phyloP scores from a whole-genome alignment of 805 yeast genomes.

The Lipomyces oligophaga region DNA sequence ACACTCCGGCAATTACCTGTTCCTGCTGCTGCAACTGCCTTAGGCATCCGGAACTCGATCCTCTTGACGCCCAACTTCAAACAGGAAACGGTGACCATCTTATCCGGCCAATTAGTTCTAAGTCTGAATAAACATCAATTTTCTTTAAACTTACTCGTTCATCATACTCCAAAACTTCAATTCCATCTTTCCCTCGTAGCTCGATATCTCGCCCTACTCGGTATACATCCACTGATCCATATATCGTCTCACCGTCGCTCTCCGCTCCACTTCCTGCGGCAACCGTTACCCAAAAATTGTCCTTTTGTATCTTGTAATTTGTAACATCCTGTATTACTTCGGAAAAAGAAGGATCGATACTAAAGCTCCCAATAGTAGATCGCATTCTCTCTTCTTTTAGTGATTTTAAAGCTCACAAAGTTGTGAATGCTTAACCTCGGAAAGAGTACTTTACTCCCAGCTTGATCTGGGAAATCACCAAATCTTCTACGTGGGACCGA shows the following conservation, averaged over 20 bases:
- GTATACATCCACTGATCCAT: slow-evolving; percentile 35
- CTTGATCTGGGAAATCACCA: too few relatives aligned
- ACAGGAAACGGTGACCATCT: slow-evolving; percentile 8
- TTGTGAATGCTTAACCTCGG: too few relatives aligned
- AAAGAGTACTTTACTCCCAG: too few relatives aligned
- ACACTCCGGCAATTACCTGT: too few relatives aligned
- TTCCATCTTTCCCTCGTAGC: slow-evolving; percentile 18
- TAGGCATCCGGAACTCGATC: slow-evolving; percentile 8
- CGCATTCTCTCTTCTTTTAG: too few relatives aligned
- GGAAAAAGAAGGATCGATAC: slow-evolving; percentile 47
- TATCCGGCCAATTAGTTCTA: not conserved
- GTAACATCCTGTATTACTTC: slow-evolving; percentile 44
- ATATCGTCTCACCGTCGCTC: slow-evolving; percentile 28
- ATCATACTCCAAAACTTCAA: slow-evolving; percentile 19
- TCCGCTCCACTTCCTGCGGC: too few relatives aligned
- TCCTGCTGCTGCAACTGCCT: not conserved
- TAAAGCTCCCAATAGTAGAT: too few relatives aligned
- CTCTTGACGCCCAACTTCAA: slow-evolving; percentile 6
- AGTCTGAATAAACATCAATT: not conserved
- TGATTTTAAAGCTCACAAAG: too few relatives aligned
- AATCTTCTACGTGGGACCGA: too few relatives aligned
- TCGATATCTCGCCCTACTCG: slow-evolving; percentile 14
- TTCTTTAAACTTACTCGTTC: slow-evolving; percentile 1
- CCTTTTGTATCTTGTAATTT: slow-evolving; percentile 32
- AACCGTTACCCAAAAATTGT: slow-evolving; percentile 45